These are phyloP conservation scores for Podila verticillata DNA, from an alignment of 192 early-diverging fungal genomes.

Conservation along the genomic window DNA sequence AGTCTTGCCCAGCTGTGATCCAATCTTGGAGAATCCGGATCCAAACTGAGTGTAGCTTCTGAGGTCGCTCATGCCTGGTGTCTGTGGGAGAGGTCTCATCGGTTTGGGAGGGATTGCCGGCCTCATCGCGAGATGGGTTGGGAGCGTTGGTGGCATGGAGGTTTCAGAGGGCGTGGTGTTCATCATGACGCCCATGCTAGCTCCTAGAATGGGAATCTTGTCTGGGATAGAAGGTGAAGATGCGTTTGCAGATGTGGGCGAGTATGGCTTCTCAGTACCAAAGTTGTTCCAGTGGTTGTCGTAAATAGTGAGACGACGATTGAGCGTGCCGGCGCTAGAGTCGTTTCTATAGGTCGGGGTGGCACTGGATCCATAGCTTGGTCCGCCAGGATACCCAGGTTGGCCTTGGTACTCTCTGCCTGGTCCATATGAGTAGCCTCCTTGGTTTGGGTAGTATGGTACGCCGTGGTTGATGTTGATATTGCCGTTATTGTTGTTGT, in stretches of 20 bases:
- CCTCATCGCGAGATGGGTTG: background rate
- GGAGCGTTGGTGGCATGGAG: background rate
- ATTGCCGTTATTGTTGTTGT: background rate
- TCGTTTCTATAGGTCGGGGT: background rate
- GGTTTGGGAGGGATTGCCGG: constrained; percentile 50
- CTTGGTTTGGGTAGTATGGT: background rate
- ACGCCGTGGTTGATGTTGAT: background rate
- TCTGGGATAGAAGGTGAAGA: constrained; percentile 28
- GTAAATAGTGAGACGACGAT: constrained; percentile 24
- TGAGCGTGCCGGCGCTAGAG: background rate
- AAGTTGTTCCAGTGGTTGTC: constrained; percentile 48
- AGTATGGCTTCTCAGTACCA: constrained; percentile 11
- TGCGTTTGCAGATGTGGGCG: background rate
- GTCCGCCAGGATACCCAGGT: background rate
- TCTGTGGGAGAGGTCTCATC: constrained; percentile 50
- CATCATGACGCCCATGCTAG: constrained; percentile 9
- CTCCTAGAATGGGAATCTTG: constrained; percentile 21
- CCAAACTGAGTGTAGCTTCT: constrained; percentile 42
- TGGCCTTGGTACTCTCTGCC: background rate
- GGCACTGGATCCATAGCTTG: background rate
- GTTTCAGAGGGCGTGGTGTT: constrained; percentile 8
- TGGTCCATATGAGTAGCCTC: background rate
- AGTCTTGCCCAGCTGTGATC: constrained; percentile 70
- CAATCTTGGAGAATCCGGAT: constrained; percentile 43
- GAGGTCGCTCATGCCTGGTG: constrained; percentile 41